Conservation (phyloP, 129 eudicot species). For the Flaveria brownii region DNA sequence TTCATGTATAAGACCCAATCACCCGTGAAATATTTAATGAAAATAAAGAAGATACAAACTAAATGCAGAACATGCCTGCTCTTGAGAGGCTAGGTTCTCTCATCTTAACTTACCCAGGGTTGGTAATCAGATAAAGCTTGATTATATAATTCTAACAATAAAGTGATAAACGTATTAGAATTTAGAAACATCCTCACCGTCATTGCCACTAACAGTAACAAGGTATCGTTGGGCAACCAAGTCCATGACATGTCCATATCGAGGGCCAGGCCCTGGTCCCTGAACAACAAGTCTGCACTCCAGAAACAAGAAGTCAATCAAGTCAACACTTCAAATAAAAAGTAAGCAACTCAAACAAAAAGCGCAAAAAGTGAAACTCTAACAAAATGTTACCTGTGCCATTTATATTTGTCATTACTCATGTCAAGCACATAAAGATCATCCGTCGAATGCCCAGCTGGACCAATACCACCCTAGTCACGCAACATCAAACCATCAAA, state of each 20-base stretch:
- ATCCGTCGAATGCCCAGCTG: slow-evolving; percentile 97
- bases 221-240: slow-evolving; percentile 95
- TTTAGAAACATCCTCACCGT: slow-evolving; percentile 61
- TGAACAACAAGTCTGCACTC: slow-evolving; percentile 89
- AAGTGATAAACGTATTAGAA: neutral
- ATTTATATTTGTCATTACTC: slow-evolving; percentile 91
- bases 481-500: slow-evolving; percentile 15
- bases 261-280: slow-evolving; percentile 94
- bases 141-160: neutral
- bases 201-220: slow-evolving; percentile 94
- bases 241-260: slow-evolving; percentile 98
- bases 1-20: neutral
- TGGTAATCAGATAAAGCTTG: slow-evolving; percentile 4
- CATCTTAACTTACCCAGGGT: neutral
- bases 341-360: neutral
- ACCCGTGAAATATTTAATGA: neutral
- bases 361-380: neutral
- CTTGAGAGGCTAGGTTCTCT: slow-evolving; percentile 1
- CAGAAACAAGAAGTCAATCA: slow-evolving; percentile 20
- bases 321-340: slow-evolving; percentile 19
- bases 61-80: neutral
- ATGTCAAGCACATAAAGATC: slow-evolving; percentile 93
- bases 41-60: neutral
- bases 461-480: slow-evolving; percentile 96
- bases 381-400: slow-evolving; percentile 73